These are phyloP conservation scores for Echinochloa phyllopogon DNA, from an alignment of 176 grass and related monocot species.

Conservation along the genomic window DNA sequence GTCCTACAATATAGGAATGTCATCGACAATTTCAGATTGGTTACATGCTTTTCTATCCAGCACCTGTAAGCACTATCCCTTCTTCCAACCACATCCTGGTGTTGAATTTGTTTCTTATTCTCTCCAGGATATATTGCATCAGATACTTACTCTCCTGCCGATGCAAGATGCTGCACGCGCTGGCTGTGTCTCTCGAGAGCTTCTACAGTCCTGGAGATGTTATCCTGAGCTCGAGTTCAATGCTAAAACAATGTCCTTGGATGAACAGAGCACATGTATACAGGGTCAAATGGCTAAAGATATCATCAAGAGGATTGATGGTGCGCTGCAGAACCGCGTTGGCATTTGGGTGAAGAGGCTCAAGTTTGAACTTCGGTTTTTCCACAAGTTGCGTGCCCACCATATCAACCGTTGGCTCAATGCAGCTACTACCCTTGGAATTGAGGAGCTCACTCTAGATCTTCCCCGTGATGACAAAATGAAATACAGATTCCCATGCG, in stretches of 20 bases:
- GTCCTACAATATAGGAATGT: no score
- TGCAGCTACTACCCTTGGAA: conserved; percentile 7
- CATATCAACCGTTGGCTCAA: conserved; percentile 34
- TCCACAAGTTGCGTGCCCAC: not conserved
- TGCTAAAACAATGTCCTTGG: not conserved
- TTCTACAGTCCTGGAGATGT: no score
- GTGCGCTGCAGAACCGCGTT: not conserved
- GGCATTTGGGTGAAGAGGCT: conserved; percentile 24
- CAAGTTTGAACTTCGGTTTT: conserved; percentile 13
- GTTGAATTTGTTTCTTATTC: no score
- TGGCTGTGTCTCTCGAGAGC: no score
- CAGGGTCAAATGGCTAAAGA: not conserved
- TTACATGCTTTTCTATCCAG: no score
- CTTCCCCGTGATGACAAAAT: not conserved
- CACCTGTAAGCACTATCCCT: no score
- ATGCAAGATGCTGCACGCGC: no score
- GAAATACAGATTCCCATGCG: conserved; percentile 27
- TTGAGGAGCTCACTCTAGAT: conserved; percentile 9
- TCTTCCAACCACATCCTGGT: no score
- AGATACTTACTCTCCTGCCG: no score
- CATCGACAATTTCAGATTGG: no score
- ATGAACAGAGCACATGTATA: not conserved
- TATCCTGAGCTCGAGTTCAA: not conserved
- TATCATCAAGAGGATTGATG: not conserved
- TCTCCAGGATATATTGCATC: no score